A percentile compares a stretch with the other conserved stretches of the same genome.
These are phyloP conservation scores for Anaeromyces robustus DNA, from an alignment of 192 early-diverging fungal genomes.

Conservation along the genomic window DNA sequence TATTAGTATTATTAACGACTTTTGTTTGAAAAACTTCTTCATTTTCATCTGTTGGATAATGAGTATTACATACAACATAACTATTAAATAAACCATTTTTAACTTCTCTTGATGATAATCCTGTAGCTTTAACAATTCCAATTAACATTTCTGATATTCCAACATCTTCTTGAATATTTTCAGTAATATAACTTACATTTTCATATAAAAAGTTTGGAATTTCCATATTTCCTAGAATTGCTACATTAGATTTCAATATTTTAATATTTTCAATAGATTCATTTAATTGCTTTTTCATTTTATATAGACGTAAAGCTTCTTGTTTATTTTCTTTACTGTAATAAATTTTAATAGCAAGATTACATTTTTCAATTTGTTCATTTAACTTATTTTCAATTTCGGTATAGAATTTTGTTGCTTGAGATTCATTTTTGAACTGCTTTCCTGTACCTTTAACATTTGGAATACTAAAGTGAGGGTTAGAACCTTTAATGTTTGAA, in stretches of 20 bases:
- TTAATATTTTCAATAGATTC: background rate
- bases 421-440: background rate
- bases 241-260: background rate
- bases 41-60: background rate
- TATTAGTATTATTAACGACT: background rate
- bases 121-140: background rate
- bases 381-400: background rate
- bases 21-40: background rate
- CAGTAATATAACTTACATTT: background rate
- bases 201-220: background rate
- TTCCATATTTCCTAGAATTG: background rate
- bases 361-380: background rate
- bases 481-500: background rate
- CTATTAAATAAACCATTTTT: background rate
- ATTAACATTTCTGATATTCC: background rate
- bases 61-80: background rate
- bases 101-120: background rate
- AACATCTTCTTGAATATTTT: background rate
- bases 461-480: background rate
- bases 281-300: background rate
- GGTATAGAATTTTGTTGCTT: background rate
- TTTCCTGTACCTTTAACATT: background rate
- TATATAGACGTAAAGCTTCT: background rate
- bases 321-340: background rate
- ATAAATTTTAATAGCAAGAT: background rate